Evolutionary conservation across 2,329 filamentous ascomycete genomes (phyloP).

Genomic region (Aspergillus glaucus): DNA sequence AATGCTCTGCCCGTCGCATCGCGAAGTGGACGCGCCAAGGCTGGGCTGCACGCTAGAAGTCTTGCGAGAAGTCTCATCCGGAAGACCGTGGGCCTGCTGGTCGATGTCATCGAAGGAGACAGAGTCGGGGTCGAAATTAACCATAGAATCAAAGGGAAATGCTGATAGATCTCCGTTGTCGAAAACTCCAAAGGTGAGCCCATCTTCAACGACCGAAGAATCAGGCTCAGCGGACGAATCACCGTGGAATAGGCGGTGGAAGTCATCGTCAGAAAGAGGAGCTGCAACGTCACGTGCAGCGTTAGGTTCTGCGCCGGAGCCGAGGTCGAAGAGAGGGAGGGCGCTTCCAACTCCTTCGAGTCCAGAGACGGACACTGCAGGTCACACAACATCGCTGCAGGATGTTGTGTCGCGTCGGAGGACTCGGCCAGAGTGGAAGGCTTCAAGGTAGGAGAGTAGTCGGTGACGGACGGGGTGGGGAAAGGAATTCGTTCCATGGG

Average conservation of each 20-base stretch:
- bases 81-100: conserved; percentile 40
- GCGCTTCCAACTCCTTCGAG: conserved; percentile 45
- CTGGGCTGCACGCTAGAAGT: conserved; percentile 48
- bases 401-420: conserved; percentile 99
- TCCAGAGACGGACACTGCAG: conserved; percentile 97
- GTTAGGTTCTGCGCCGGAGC: conserved; percentile 37
- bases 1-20: conserved; percentile 50
- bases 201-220: conserved; percentile 70
- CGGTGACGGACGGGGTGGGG: conserved; percentile 32
- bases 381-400: conserved; percentile 99
- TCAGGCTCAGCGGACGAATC: conserved; percentile 63
- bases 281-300: conserved; percentile 56
- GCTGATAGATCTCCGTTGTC: conserved; percentile 43
- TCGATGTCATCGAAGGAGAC: conserved; percentile 38
- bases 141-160: conserved; percentile 50
- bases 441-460: conserved; percentile 35
- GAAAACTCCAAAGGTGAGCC: conserved; percentile 66
- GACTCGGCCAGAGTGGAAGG: conserved; percentile 47
- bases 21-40: conserved; percentile 49
- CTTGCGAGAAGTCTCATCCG: conserved; percentile 45
- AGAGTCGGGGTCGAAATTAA: conserved; percentile 50
- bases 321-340: conserved; percentile 37
- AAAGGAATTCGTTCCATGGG: conserved; percentile 36
- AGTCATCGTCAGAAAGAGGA: conserved; percentile 64
- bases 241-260: conserved; percentile 55